Evolutionary conservation across 768 basidiomycete species (phyloP).

Genomic region (Suillus brevipes): DNA sequence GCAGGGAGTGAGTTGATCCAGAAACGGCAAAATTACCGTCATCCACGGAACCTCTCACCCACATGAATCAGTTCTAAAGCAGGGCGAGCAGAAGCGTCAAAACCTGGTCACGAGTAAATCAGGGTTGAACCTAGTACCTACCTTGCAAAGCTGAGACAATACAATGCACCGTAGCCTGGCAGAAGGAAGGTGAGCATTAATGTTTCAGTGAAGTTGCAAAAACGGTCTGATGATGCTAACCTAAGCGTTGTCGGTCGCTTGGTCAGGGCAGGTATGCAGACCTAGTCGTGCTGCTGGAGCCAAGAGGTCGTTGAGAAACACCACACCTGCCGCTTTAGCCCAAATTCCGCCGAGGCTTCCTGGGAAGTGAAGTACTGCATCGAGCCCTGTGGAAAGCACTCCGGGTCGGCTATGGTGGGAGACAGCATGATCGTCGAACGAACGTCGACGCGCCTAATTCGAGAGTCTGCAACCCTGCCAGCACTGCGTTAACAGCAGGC

Average conservation of each 20-base stretch:
- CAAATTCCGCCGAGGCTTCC: background rate
- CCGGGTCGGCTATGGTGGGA: background rate
- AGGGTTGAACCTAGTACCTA: background rate
- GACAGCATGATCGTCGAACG: background rate
- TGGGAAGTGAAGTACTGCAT: background rate
- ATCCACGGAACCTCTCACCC: background rate
- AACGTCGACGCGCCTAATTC: conserved; percentile 34
- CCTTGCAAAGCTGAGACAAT: background rate
- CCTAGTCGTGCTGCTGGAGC: background rate
- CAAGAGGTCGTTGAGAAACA: background rate
- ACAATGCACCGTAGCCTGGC: background rate
- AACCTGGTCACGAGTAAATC: background rate
- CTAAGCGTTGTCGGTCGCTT: background rate
- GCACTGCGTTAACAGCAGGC: conserved; percentile 35
- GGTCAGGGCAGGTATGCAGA: background rate
- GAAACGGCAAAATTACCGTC: background rate
- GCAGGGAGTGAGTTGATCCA: background rate
- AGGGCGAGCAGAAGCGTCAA: background rate
- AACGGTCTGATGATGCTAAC: background rate
- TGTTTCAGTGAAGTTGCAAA: background rate
- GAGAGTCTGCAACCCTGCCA: conserved; percentile 39
- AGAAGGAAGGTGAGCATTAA: background rate
- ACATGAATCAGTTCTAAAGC: background rate
- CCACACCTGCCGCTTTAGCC: background rate
- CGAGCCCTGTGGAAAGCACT: background rate